phyloP scores from a whole-genome alignment of 345 rosid species.

The Tarenaya hassleriana region DNA sequence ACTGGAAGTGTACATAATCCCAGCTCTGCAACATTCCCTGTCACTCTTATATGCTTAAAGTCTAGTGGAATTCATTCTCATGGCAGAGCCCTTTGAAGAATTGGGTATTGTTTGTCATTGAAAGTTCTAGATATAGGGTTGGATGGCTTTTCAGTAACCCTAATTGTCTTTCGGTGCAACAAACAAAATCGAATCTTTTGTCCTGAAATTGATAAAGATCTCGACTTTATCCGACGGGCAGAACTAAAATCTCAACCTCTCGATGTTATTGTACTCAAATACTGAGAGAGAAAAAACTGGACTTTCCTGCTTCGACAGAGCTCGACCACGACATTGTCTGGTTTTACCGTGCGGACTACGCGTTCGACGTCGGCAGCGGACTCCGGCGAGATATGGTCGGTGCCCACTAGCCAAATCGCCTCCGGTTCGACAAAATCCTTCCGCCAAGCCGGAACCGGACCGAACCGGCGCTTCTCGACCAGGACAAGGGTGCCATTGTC shows the following conservation, averaged over 20 bases:
- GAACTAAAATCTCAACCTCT: background rate
- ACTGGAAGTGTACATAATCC: conserved; percentile 69
- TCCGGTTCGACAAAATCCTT: conserved; percentile 69
- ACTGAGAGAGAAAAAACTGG: background rate
- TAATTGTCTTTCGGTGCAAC: background rate
- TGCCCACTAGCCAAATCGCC: conserved; percentile 70
- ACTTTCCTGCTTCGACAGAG: conserved; percentile 92
- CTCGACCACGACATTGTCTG: conserved; percentile 87
- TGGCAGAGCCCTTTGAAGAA: too few relatives aligned
- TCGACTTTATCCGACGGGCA: background rate
- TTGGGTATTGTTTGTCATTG: too few relatives aligned
- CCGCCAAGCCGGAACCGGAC: conserved; percentile 80
- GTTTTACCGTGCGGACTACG: conserved; percentile 53
- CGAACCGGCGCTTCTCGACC: conserved; percentile 52
- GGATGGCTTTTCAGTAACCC: background rate
- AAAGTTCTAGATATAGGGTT: too few relatives aligned
- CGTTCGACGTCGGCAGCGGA: conserved; percentile 67
- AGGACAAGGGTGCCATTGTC: conserved; percentile 50
- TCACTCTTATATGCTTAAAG: too few relatives aligned
- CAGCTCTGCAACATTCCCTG: conserved; percentile 73
- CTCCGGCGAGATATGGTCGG: conserved; percentile 51
- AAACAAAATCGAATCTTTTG: background rate
- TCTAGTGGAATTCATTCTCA: too few relatives aligned
- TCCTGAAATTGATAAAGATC: background rate
- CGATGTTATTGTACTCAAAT: background rate